A percentile compares a stretch with the other conserved stretches of the same genome.
phyloP scores from a whole-genome alignment of 768 basidiomycete species.

The Agrocybe pediades region DNA sequence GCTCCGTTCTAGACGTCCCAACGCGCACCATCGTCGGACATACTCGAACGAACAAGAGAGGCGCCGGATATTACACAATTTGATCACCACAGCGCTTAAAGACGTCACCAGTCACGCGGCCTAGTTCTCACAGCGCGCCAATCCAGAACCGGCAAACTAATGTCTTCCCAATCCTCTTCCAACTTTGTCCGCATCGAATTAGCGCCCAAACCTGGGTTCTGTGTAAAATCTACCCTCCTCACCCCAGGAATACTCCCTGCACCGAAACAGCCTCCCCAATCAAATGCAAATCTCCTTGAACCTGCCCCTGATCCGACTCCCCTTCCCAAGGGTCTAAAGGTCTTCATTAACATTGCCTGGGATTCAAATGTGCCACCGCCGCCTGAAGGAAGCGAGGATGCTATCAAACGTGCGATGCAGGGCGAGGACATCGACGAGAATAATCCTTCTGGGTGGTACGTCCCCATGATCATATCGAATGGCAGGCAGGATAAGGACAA shows the following conservation, averaged over 20 bases:
- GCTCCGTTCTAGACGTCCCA: neutral
- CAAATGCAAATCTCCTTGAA: constrained; percentile 25
- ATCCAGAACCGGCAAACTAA: neutral
- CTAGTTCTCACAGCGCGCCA: neutral
- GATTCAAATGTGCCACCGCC: constrained; percentile 70
- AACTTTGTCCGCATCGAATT: constrained; percentile 36
- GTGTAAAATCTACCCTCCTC: constrained; percentile 59
- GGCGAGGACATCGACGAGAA: constrained; percentile 44
- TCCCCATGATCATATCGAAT: constrained; percentile 75
- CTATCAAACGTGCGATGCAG: constrained; percentile 57
- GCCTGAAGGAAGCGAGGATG: constrained; percentile 59
- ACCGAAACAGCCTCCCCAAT: constrained; percentile 7
- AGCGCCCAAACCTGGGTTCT: constrained; percentile 68
- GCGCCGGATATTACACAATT: neutral
- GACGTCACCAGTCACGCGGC: neutral
- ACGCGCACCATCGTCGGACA: neutral
- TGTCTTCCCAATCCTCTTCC: constrained; percentile 6
- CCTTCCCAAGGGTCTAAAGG: constrained; percentile 54
- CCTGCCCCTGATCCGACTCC: constrained; percentile 26
- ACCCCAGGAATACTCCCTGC: constrained; percentile 39
- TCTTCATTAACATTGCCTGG: constrained; percentile 79
- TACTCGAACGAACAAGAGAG: neutral
- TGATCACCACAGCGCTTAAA: neutral
- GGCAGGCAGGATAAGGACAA: constrained; percentile 67
- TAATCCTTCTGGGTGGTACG: constrained; percentile 51